These are phyloP conservation scores for Jacaranda copaia DNA, from an alignment of 257 asterid species.

Conservation along the genomic window DNA sequence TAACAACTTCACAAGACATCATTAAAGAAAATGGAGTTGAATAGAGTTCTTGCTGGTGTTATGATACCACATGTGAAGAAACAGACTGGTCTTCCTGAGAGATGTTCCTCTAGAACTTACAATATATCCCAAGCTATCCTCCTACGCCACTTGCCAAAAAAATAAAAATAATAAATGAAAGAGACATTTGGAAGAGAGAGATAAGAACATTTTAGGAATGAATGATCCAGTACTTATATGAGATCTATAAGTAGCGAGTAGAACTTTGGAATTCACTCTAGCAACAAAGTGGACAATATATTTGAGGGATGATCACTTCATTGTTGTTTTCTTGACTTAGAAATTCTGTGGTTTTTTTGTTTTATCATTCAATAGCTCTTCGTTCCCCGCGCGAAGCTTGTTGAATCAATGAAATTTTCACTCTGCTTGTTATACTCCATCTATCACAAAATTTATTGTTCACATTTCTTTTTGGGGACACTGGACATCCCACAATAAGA, in stretches of 20 bases:
- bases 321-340: neutral
- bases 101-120: no score
- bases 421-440: slow-evolving; percentile 18
- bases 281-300: neutral
- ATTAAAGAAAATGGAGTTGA: slow-evolving; percentile 3
- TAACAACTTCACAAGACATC: neutral
- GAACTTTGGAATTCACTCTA: slow-evolving; percentile 1
- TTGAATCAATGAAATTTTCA: neutral
- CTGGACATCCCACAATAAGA: neutral
- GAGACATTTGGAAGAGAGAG: neutral
- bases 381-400: neutral
- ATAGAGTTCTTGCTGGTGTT: neutral
- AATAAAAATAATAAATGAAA: neutral
- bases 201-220: neutral
- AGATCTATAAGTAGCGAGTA: neutral
- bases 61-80: neutral
- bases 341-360: neutral
- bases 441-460: neutral
- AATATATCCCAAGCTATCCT: neutral
- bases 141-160: neutral
- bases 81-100: neutral
- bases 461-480: neutral
- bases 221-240: neutral
- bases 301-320: neutral
- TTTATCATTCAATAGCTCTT: neutral